Percentiles rank a stretch among this genome's conserved stretches.
Conservation (phyloP, 768 basidiomycete genomes). For the Hygrocybe coccinea region DNA sequence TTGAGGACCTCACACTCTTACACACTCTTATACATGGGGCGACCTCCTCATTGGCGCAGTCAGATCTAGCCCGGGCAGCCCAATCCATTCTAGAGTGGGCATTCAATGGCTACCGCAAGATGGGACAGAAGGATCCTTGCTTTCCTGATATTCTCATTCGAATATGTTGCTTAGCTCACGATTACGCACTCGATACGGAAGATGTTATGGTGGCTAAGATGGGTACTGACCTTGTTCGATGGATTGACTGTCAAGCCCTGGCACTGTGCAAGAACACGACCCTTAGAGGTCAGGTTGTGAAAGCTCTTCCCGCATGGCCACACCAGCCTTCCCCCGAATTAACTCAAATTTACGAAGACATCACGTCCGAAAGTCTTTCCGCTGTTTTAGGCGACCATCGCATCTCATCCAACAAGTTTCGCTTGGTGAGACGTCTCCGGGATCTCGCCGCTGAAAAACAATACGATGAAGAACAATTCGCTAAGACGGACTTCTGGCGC, state of each 20-base stretch:
- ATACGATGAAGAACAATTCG: constrained; percentile 44
- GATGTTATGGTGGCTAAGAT: constrained; percentile 28
- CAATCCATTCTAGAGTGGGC: constrained; percentile 81
- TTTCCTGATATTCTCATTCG: constrained; percentile 66
- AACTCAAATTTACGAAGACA: constrained; percentile 39
- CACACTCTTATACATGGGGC: constrained; percentile 65
- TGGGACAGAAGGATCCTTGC: constrained; percentile 41
- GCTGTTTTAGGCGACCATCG: constrained; percentile 52
- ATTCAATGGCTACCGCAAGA: constrained; percentile 47
- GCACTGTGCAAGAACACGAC: constrained; percentile 36
- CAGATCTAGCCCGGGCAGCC: constrained; percentile 60
- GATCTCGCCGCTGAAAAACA: constrained; percentile 39
- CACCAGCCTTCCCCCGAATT: constrained; percentile 50
- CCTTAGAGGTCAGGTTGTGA: constrained; percentile 41
- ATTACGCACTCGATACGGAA: constrained; percentile 38
- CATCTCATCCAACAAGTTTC: constrained; percentile 73
- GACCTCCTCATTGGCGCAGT: constrained; percentile 58
- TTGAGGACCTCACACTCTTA: constrained; percentile 56
- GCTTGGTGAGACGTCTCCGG: constrained; percentile 61
- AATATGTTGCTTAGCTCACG: constrained; percentile 57
- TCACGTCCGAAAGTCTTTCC: constrained; percentile 46
- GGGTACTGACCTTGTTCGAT: constrained; percentile 49
- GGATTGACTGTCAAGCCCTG: constrained; percentile 57
- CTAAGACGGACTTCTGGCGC: constrained; percentile 71
- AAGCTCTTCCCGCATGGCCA: constrained; percentile 75